These are phyloP conservation scores for Pholiota adiposa DNA, from an alignment of 1,284 basidiomycete genomes.

Conservation along the genomic window DNA sequence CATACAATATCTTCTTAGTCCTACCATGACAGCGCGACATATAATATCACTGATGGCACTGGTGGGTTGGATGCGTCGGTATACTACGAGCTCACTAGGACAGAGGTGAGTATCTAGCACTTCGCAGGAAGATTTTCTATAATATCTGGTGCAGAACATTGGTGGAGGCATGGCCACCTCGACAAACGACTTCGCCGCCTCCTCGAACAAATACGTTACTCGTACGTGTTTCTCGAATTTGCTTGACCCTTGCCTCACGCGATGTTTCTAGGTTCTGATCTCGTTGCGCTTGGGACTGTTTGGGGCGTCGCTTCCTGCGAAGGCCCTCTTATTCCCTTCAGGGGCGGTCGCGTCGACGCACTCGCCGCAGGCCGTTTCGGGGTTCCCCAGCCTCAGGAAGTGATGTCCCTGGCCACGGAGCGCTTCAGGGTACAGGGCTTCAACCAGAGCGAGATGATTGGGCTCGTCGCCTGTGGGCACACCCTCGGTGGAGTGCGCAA, in stretches of 20 bases:
- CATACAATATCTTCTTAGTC: not conserved
- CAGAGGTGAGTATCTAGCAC: not conserved
- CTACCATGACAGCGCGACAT: conserved; percentile 8
- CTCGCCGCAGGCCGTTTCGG: conserved; percentile 29
- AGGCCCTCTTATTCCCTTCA: conserved; percentile 34
- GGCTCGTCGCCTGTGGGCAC: conserved; percentile 37
- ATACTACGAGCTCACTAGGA: conserved; percentile 3
- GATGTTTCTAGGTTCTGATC: conserved; percentile 27
- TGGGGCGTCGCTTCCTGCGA: conserved; percentile 32
- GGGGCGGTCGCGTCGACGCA: conserved; percentile 35
- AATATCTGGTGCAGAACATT: conserved; percentile 23
- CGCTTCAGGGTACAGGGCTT: conserved; percentile 33
- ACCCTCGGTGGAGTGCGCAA: conserved; percentile 36
- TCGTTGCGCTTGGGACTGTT: conserved; percentile 32
- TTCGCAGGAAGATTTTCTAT: not conserved
- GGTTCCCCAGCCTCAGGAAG: conserved; percentile 34
- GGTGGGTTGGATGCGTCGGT: conserved; percentile 6
- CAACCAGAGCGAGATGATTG: conserved; percentile 35
- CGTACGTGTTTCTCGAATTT: not conserved
- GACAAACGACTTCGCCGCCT: not conserved
- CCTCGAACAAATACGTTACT: not conserved
- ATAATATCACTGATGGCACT: conserved; percentile 7
- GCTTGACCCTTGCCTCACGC: not conserved
- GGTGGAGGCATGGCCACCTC: conserved; percentile 26
- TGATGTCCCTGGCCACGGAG: conserved; percentile 23